Evolutionary conservation across 2,329 filamentous ascomycete genomes (phyloP), one percentile per base, ranked within the genome.

Genomic region (Hypoxylon sp.): DNA sequence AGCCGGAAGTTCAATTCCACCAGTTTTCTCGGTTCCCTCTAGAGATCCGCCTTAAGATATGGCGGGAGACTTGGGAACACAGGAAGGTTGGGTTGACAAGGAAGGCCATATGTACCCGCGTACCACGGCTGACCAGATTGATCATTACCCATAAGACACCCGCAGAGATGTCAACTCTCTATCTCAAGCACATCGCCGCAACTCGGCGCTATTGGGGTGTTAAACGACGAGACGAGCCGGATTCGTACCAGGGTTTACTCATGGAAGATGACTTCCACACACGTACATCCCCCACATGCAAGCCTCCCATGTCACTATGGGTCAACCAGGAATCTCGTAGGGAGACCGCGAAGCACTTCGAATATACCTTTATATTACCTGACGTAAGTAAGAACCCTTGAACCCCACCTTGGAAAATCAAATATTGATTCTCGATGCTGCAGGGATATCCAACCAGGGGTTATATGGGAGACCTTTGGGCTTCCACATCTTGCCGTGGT

Each of bases 31-130:
- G 37, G 33, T 35, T 72, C 6, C 61, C 67, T 3, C n/a, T 62
- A 1, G 67, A 70, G 54, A 8, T 72, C n/a, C 67, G 70, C 9
- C 39, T n/a, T 8, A 58, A 55, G 26, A 56, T 72, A 31, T 70
- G 70, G 70, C 60, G 61, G 3, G 47, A 63, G 17, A 70, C 56
- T 22, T 71, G 70, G 70, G 55, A 65, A 26, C 22, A 60, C 22
- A 52, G 67, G 5, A 22, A 29, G 3, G 63, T 70, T 11, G 52
- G n/a, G 1, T 1, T 69, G 6, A 2, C 3, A n/a, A 55, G 62
- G 9, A 10, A 6, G 17, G 1, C 39, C 5, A 19, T 33, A 10
- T 55, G 55, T 19, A 33, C 39, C 24, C 11, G 19, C 19, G n/a
- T 4, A 13, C 22, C 47, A 5, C 2, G 22, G 14, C 5, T n/a